A percentile compares a stretch with the other conserved stretches of the same genome.
Evolutionary conservation across 306 rosid species (phyloP).

Genomic region (Fagus crenata): DNA sequence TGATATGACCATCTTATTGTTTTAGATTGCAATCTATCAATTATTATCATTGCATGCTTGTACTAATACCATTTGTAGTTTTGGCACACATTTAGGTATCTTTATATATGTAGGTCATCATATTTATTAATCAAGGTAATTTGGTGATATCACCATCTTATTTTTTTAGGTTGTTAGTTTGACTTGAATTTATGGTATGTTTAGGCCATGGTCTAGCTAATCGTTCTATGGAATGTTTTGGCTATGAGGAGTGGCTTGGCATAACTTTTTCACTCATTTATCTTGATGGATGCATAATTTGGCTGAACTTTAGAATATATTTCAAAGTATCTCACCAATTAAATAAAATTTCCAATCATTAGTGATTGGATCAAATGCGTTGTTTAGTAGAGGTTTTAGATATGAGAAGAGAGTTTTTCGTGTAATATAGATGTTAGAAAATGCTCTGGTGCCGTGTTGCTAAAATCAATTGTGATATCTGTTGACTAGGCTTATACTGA

Average conservation of each 20-base stretch:
- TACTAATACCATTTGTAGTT: not conserved
- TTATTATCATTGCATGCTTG: not conserved
- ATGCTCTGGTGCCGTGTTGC: not conserved
- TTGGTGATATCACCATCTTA: conserved; percentile 1
- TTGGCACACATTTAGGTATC: not conserved
- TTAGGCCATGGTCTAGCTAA: not conserved
- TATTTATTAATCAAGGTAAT: not conserved
- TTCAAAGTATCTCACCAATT: not conserved
- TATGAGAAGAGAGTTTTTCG: not conserved
- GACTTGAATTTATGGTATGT: not conserved
- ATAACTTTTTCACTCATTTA: not conserved
- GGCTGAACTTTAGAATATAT: not conserved
- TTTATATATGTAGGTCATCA: not conserved
- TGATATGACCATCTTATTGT: not conserved
- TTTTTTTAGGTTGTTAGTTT: not conserved
- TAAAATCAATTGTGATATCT: not conserved
- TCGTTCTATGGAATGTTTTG: not conserved
- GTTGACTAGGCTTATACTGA: conserved; percentile 12
- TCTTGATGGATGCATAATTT: not conserved
- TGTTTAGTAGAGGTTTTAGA: not conserved
- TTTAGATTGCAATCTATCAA: too few relatives aligned
- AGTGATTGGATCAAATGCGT: not conserved
- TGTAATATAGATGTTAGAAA: not conserved
- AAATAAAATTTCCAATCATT: not conserved
- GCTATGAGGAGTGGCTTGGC: not conserved